These are phyloP conservation scores for Blepharisma japonicum DNA, from an alignment of 73 alveolate genomes.

Conservation along the genomic window DNA sequence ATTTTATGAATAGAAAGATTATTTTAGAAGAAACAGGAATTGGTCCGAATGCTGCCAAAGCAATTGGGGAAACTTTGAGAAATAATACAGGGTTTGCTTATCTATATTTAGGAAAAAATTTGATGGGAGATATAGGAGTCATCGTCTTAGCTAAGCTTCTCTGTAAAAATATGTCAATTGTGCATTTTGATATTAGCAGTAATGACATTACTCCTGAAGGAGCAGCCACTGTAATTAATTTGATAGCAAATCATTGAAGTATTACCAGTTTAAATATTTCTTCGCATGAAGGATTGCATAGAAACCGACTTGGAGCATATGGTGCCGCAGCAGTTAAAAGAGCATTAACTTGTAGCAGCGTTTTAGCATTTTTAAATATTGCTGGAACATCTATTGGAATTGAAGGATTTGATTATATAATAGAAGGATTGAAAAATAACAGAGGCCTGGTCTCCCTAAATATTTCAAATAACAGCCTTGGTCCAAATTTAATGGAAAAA, in stretches of 20 bases:
- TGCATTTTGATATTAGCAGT: conserved; percentile 42
- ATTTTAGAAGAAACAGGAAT: conserved; percentile 9
- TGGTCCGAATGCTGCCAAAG: conserved; percentile 6
- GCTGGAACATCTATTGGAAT: conserved; percentile 34
- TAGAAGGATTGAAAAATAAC: conserved; percentile 37
- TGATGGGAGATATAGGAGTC: conserved; percentile 38
- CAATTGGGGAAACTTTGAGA: conserved; percentile 1
- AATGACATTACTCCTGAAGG: conserved; percentile 53
- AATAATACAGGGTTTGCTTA: conserved; percentile 10
- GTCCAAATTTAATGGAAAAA: conserved; percentile 22
- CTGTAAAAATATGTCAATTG: conserved; percentile 9
- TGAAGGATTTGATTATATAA: conserved; percentile 37
- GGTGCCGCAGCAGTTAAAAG: conserved; percentile 37
- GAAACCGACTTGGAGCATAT: conserved; percentile 39
- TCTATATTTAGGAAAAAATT: conserved; percentile 31
- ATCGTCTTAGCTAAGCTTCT: conserved; percentile 22
- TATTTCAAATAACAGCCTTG: conserved; percentile 32
- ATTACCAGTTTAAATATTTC: conserved; percentile 34
- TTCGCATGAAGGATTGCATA: conserved; percentile 46
- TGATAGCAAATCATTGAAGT: conserved; percentile 26
- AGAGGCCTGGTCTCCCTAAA: conserved; percentile 32
- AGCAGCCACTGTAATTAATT: conserved; percentile 32
- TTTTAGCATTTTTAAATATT: conserved; percentile 33
- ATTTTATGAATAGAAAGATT: background rate
- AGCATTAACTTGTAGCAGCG: conserved; percentile 28